Conservation (phyloP, 306 rosid species). For the Glycine latifolia region DNA sequence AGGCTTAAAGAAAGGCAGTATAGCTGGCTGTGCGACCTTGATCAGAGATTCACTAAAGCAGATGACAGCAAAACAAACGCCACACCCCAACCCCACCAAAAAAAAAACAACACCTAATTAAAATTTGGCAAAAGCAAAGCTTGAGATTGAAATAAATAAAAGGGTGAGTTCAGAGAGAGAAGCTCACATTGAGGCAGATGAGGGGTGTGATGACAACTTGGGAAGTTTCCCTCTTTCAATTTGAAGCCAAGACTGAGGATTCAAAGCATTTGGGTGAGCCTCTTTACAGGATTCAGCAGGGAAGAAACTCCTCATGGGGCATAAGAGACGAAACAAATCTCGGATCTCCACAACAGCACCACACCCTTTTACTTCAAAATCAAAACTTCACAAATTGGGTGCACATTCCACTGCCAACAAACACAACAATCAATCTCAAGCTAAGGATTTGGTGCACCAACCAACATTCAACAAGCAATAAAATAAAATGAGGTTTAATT, state of each 20-base stretch:
- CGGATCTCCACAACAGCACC: slow-evolving; percentile 78
- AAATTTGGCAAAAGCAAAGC: slow-evolving; percentile 2
- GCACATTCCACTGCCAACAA: slow-evolving; percentile 34
- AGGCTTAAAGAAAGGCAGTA: slow-evolving; percentile 82
- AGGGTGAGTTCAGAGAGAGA: background rate
- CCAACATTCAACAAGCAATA: slow-evolving; percentile 14
- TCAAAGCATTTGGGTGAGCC: slow-evolving; percentile 73
- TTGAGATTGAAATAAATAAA: background rate
- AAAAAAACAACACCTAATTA: background rate
- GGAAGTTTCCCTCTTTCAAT: slow-evolving; percentile 91
- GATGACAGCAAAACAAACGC: slow-evolving; percentile 37
- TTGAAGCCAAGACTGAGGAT: slow-evolving; percentile 89
- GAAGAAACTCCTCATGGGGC: slow-evolving; percentile 93
- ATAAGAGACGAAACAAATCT: slow-evolving; percentile 67
- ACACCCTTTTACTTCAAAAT: slow-evolving; percentile 48
- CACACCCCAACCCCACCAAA: slow-evolving; percentile 25
- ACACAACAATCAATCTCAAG: slow-evolving; percentile 23
- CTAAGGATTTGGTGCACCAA: background rate
- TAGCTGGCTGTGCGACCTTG: slow-evolving; percentile 85
- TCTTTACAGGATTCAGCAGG: slow-evolving; percentile 85
- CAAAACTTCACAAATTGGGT: slow-evolving; percentile 42
- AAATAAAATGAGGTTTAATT: slow-evolving; percentile 9
- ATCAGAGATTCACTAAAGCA: slow-evolving; percentile 82
- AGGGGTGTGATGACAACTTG: slow-evolving; percentile 67
- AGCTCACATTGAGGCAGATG: slow-evolving; percentile 84